phyloP scores from a whole-genome alignment of 345 rosid genomes.

The Linum lewisii region DNA sequence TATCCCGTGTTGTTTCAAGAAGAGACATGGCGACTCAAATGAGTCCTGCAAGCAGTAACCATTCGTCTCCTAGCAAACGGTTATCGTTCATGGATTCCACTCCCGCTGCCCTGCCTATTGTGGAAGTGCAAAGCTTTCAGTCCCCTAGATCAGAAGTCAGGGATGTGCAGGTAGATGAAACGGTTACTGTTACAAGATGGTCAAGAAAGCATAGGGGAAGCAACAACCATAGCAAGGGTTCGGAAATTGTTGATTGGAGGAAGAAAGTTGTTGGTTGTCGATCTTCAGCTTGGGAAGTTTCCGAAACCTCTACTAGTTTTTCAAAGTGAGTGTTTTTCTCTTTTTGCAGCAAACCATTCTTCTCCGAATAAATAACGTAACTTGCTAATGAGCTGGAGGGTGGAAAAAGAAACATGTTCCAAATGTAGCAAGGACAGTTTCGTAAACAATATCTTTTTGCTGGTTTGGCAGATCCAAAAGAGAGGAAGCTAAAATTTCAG shows the following conservation, averaged over 20 bases:
- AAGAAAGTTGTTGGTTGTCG: constrained; percentile 39
- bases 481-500: constrained; percentile 84
- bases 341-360: too few relatives aligned
- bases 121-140: constrained; percentile 19
- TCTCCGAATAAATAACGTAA: too few relatives aligned
- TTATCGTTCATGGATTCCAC: constrained; percentile 40
- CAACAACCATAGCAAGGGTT: constrained; percentile 43
- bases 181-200: constrained; percentile 45
- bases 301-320: constrained; percentile 40
- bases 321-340: constrained; percentile 34
- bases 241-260: constrained; percentile 61
- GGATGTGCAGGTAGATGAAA: constrained; percentile 72
- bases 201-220: constrained; percentile 39
- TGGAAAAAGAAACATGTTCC: too few relatives aligned
- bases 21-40: constrained; percentile 94
- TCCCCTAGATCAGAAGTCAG: constrained; percentile 45
- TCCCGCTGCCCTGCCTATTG: constrained; percentile 33
- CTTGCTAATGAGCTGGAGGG: too few relatives aligned
- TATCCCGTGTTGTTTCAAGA: constrained; percentile 45
- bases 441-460: not conserved
- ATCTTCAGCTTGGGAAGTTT: constrained; percentile 57
- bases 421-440: too few relatives aligned
- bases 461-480: constrained; percentile 47
- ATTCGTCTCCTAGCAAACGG: constrained; percentile 29
- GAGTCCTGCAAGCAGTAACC: constrained; percentile 50